Conservation (phyloP, 1,139 yeast genomes). For the Torulaspora globosa region DNA sequence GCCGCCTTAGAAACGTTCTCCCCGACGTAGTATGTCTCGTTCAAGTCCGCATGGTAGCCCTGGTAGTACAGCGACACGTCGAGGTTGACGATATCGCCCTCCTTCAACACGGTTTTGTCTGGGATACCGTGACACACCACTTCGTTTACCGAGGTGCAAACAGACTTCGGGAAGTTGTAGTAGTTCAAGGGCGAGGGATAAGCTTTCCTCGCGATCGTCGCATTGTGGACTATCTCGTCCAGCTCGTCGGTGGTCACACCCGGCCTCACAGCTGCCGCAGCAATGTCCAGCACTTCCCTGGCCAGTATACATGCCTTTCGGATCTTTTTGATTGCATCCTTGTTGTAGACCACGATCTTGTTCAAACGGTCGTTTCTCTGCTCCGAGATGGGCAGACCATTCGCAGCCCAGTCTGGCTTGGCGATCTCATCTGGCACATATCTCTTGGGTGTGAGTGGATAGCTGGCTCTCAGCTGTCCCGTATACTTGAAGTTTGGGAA, state of each 20-base stretch:
- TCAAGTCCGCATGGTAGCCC: constrained; percentile 91
- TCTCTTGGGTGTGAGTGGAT: constrained; percentile 75
- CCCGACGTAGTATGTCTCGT: constrained; percentile 96
- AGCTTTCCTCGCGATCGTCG: constrained; percentile 81
- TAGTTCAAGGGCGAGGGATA: constrained; percentile 96
- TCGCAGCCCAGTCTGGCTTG: constrained; percentile 78
- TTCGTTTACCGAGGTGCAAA: constrained; percentile 92
- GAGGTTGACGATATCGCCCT: constrained; percentile 91
- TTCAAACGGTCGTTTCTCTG: constrained; percentile 66
- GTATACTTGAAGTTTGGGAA: constrained; percentile 73
- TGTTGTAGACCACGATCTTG: constrained; percentile 57
- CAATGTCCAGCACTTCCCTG: constrained; percentile 81
- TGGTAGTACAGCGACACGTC: constrained; percentile 82
- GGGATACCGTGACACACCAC: constrained; percentile 97
- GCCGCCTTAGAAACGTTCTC: constrained; percentile 80
- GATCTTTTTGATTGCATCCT: constrained; percentile 68
- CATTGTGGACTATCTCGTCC: constrained; percentile 81
- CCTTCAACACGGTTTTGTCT: constrained; percentile 76
- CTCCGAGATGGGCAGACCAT: constrained; percentile 79
- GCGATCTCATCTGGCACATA: constrained; percentile 66
- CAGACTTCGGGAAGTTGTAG: constrained; percentile 87
- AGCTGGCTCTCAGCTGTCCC: constrained; percentile 71
- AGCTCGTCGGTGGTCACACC: constrained; percentile 94
- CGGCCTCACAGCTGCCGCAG: constrained; percentile 77
- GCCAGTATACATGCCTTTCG: constrained; percentile 71